A percentile compares a stretch with the other conserved stretches of the same genome.
Evolutionary conservation across 1,139 yeast species (phyloP).

Genomic region (Hansenula sp.): DNA sequence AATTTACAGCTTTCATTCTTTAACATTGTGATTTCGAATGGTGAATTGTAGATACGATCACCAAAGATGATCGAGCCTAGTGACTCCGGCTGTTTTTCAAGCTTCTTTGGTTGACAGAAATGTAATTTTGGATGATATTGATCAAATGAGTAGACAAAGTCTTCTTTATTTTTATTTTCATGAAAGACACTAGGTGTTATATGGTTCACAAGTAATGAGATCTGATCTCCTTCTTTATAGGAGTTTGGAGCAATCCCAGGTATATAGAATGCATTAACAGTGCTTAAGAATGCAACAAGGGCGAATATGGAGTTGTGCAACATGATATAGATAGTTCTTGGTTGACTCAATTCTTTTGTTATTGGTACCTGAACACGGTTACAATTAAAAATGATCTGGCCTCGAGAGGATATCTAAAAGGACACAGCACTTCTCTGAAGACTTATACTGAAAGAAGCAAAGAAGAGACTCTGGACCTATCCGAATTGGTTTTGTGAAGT

Average conservation of each 20-base stretch:
- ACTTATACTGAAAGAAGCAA: too few species aligned
- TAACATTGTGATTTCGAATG: conserved; percentile 77
- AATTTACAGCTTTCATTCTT: conserved; percentile 61
- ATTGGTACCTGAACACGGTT: too few species aligned
- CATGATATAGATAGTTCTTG: neutral
- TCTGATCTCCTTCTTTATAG: conserved; percentile 64
- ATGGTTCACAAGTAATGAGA: conserved; percentile 83
- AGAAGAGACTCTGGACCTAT: neutral
- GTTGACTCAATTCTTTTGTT: neutral
- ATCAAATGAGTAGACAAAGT: conserved; percentile 72
- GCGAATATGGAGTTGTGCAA: neutral
- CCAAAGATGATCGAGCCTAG: conserved; percentile 93
- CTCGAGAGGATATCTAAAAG: too few species aligned
- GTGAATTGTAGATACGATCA: conserved; percentile 91
- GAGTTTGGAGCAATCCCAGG: conserved; percentile 97
- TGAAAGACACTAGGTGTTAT: conserved; percentile 69
- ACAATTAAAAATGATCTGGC: too few species aligned
- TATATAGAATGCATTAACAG: conserved; percentile 60
- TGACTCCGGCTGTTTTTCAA: conserved; percentile 76
- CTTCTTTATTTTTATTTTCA: conserved; percentile 35
- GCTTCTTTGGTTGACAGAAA: conserved; percentile 69
- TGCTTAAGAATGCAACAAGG: neutral
- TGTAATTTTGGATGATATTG: conserved; percentile 82
- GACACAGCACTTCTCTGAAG: too few species aligned
- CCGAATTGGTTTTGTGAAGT: neutral